Conservation (phyloP, 2,329 filamentous ascomycete genomes). For the Sporothrix euskadiensis region DNA sequence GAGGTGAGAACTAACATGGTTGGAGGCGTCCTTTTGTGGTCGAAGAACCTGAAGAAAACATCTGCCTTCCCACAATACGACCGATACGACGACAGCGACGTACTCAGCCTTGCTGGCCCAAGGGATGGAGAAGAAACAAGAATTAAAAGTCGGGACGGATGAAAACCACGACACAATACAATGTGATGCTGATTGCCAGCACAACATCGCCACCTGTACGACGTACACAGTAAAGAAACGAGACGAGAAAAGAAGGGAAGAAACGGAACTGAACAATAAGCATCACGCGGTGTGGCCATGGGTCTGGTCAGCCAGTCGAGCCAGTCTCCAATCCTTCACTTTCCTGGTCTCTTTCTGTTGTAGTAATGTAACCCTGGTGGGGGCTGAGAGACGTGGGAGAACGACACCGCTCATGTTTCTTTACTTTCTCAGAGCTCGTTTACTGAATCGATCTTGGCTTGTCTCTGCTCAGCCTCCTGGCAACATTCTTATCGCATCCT, state of each 20-base stretch:
- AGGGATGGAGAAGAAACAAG: background rate
- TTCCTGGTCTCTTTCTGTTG: background rate
- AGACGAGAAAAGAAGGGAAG: background rate
- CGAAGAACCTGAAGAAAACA: background rate
- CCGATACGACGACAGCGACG: background rate
- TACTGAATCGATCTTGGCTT: conserved; percentile 2
- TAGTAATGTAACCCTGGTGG: background rate
- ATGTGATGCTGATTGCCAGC: background rate
- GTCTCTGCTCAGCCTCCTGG: background rate
- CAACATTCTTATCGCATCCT: background rate
- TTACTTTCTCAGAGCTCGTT: background rate
- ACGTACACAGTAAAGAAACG: background rate
- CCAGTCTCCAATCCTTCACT: background rate
- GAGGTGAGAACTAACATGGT: background rate
- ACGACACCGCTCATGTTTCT: conserved; percentile 4
- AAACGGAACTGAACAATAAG: background rate
- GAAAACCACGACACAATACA: background rate
- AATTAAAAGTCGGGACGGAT: background rate
- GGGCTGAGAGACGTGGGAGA: background rate
- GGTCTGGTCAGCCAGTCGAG: background rate
- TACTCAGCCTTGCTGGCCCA: background rate
- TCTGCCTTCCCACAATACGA: background rate
- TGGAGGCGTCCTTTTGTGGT: background rate
- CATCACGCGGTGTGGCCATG: background rate
- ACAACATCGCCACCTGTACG: background rate